A percentile compares a stretch with the other conserved stretches of the same genome.
Evolutionary conservation across 2,329 filamentous ascomycete genomes (phyloP).

Genomic region (Fusarium staphyleae): DNA sequence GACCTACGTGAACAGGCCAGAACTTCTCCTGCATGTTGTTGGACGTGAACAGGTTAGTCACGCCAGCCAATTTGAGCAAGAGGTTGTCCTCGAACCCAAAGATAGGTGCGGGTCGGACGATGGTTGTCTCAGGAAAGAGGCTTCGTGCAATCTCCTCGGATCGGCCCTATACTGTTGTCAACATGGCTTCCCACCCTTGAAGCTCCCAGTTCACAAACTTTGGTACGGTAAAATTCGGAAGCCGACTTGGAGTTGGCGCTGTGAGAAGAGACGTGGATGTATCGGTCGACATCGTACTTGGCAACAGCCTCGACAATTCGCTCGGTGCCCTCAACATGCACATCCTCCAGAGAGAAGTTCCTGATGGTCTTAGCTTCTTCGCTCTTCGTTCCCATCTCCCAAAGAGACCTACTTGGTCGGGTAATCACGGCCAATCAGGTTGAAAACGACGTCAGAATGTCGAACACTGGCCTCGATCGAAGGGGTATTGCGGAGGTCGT

Average conservation of each 20-base stretch:
- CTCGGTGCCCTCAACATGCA: slow-evolving; percentile 90
- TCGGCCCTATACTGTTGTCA: slow-evolving; percentile 61
- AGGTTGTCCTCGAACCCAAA: slow-evolving; percentile 96
- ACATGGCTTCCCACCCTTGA: not conserved
- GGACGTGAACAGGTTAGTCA: slow-evolving; percentile 82
- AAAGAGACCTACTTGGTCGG: slow-evolving; percentile 77
- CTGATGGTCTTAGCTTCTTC: slow-evolving; percentile 54
- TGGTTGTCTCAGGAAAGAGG: slow-evolving; percentile 96
- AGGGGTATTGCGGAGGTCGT: slow-evolving; percentile 90
- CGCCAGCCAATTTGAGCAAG: slow-evolving; percentile 81
- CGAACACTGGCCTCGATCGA: slow-evolving; percentile 97
- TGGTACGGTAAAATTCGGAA: slow-evolving; percentile 91
- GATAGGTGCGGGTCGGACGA: slow-evolving; percentile 90
- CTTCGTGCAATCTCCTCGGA: slow-evolving; percentile 84
- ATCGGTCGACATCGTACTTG: slow-evolving; percentile 97
- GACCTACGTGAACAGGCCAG: slow-evolving; percentile 85
- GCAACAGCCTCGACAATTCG: slow-evolving; percentile 93
- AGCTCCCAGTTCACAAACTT: slow-evolving; percentile 59
- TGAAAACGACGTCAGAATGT: slow-evolving; percentile 98
- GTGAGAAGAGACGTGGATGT: slow-evolving; percentile 95
- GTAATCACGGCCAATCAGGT: slow-evolving; percentile 92
- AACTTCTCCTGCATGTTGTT: slow-evolving; percentile 94
- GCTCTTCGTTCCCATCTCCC: slow-evolving; percentile 1
- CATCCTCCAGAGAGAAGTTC: slow-evolving; percentile 93
- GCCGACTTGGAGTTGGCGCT: slow-evolving; percentile 82